A percentile compares a stretch with the other conserved stretches of the same genome.
These are phyloP conservation scores for Colletotrichum costaricense DNA, from an alignment of 2,329 filamentous ascomycete species.

Conservation along the genomic window DNA sequence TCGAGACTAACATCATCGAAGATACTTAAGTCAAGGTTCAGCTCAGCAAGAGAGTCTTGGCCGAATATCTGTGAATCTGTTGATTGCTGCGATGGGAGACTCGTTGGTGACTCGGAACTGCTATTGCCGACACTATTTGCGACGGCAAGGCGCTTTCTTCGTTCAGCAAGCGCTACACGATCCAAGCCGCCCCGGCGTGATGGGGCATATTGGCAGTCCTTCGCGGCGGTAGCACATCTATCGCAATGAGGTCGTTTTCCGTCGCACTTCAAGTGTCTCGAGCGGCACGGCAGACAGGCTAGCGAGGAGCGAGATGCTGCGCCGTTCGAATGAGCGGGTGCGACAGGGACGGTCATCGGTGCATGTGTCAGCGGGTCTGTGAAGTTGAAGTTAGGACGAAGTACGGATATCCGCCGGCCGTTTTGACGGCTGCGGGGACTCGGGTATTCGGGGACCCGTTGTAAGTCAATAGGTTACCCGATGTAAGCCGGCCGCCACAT, in stretches of 20 bases:
- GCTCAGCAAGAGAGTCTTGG: slow-evolving; percentile 3
- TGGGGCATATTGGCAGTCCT: slow-evolving; percentile 61
- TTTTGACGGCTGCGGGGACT: not conserved
- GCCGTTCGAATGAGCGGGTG: not conserved
- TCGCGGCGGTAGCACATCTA: slow-evolving; percentile 55
- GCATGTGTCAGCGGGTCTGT: not conserved
- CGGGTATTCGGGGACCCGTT: slow-evolving; percentile 20
- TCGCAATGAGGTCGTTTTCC: slow-evolving; percentile 58
- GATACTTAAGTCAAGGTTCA: not conserved
- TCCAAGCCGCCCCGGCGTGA: slow-evolving; percentile 59
- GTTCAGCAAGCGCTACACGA: slow-evolving; percentile 41
- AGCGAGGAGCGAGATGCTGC: slow-evolving; percentile 44
- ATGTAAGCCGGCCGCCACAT: not conserved
- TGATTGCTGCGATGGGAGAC: slow-evolving; percentile 21
- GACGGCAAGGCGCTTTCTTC: slow-evolving; percentile 42
- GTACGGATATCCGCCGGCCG: not conserved
- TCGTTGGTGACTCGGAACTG: not conserved
- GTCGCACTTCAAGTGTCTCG: slow-evolving; percentile 64
- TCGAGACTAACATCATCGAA: not conserved
- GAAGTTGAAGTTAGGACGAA: not conserved
- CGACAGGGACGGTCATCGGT: not conserved
- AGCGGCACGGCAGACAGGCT: slow-evolving; percentile 64
- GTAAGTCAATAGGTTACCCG: not conserved
- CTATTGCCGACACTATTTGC: not conserved
- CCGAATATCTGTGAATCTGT: not conserved